phyloP scores from a whole-genome alignment of 2,329 filamentous ascomycete genomes.

The Didymella lethalis region DNA sequence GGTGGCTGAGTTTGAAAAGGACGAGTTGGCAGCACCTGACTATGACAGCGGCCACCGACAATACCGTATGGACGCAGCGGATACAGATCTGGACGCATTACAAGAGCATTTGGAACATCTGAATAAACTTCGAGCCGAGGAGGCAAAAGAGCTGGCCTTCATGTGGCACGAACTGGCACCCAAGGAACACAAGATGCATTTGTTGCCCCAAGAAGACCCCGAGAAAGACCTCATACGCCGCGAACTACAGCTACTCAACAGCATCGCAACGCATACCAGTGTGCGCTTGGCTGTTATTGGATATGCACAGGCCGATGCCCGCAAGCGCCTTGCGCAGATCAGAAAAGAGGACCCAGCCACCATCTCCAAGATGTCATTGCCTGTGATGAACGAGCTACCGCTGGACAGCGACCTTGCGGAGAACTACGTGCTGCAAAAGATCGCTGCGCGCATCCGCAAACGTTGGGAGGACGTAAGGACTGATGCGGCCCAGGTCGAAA shows the following conservation, averaged over 20 bases:
- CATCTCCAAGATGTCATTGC: not conserved
- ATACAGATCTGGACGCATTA: slow-evolving; percentile 22
- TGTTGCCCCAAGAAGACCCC: slow-evolving; percentile 16
- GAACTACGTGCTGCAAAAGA: slow-evolving; percentile 4
- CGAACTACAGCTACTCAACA: slow-evolving; percentile 31
- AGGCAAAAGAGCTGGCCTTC: slow-evolving; percentile 23
- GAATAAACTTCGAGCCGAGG: slow-evolving; percentile 17
- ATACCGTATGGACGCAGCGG: slow-evolving; percentile 21
- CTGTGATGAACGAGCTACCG: not conserved
- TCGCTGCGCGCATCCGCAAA: slow-evolving; percentile 7
- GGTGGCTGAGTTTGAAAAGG: slow-evolving; percentile 23
- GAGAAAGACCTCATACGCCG: slow-evolving; percentile 27
- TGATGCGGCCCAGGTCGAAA: slow-evolving; percentile 3
- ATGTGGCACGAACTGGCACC: slow-evolving; percentile 26
- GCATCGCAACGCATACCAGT: slow-evolving; percentile 15
- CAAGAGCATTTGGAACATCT: slow-evolving; percentile 28
- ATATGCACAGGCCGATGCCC: slow-evolving; percentile 28
- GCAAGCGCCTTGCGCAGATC: slow-evolving; percentile 28
- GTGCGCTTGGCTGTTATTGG: slow-evolving; percentile 22
- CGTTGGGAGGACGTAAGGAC: slow-evolving; percentile 8
- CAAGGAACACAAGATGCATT: slow-evolving; percentile 32
- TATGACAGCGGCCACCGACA: slow-evolving; percentile 25
- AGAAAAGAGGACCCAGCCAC: slow-evolving; percentile 8
- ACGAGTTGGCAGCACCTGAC: slow-evolving; percentile 30
- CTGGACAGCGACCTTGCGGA: not conserved